A percentile compares a stretch with the other conserved stretches of the same genome.
phyloP scores from a whole-genome alignment of 129 eudicot species.

The Flaveria robusta region DNA sequence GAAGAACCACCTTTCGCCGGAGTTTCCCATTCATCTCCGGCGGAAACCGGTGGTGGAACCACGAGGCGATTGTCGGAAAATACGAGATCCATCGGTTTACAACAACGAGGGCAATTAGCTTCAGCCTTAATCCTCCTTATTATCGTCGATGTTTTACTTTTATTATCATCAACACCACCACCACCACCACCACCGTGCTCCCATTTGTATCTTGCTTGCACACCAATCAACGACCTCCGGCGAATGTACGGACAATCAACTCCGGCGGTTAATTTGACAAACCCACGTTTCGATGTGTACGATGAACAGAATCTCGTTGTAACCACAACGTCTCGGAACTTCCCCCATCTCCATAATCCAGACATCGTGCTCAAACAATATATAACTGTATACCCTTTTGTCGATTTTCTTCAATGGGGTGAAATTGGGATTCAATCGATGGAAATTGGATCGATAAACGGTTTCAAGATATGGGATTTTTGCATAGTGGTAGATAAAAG shows the following conservation, averaged over 20 bases:
- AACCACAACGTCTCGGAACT: slow-evolving; percentile 30
- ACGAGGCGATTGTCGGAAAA: slow-evolving; percentile 12
- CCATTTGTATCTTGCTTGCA: slow-evolving; percentile 66
- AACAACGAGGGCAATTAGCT: slow-evolving; percentile 83
- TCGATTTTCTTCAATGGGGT: slow-evolving; percentile 10
- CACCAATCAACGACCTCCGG: slow-evolving; percentile 51
- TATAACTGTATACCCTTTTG: not conserved
- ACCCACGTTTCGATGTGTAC: slow-evolving; percentile 27
- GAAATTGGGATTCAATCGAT: slow-evolving; percentile 20
- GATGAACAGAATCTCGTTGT: not conserved
- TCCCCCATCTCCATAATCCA: slow-evolving; percentile 52
- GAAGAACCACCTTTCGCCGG: not conserved
- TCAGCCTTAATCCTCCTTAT: slow-evolving; percentile 71
- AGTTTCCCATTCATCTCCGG: not conserved
- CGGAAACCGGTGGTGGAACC: not conserved
- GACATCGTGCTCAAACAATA: slow-evolving; percentile 37
- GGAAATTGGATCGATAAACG: not conserved
- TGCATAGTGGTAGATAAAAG: slow-evolving; percentile 13
- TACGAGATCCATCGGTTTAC: slow-evolving; percentile 63
- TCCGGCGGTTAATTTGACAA: slow-evolving; percentile 37
- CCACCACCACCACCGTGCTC: slow-evolving; percentile 46
- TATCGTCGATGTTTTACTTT: slow-evolving; percentile 31
- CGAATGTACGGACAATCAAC: slow-evolving; percentile 32
- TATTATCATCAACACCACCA: slow-evolving; percentile 23
- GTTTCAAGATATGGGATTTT: slow-evolving; percentile 24